Evolutionary conservation across 1,284 basidiomycete genomes (phyloP).

Genomic region (Ganoderma multipileum): DNA sequence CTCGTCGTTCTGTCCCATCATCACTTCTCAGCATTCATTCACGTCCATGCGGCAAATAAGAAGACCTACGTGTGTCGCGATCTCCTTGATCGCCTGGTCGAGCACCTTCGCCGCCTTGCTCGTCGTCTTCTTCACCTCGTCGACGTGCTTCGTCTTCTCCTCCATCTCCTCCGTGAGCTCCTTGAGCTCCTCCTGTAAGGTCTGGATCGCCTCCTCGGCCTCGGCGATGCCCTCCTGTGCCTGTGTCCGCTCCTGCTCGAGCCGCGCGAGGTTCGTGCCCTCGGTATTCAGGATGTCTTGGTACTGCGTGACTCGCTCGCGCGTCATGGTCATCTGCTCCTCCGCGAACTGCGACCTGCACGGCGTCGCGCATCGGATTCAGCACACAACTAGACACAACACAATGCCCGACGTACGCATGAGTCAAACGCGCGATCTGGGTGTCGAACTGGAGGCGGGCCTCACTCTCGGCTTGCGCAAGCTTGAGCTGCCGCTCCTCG

Average conservation of each 20-base stretch:
- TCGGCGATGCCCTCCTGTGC: constrained; percentile 72
- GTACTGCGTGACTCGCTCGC: constrained; percentile 69
- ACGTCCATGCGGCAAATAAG: background rate
- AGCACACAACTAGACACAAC: background rate
- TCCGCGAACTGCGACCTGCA: constrained; percentile 79
- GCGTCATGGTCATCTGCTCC: constrained; percentile 70
- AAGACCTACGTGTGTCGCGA: constrained; percentile 71
- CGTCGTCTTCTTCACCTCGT: constrained; percentile 78
- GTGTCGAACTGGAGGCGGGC: constrained; percentile 86
- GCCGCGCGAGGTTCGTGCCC: constrained; percentile 58
- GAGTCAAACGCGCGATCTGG: constrained; percentile 86
- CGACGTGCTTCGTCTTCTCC: constrained; percentile 74
- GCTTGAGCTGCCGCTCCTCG: constrained; percentile 90
- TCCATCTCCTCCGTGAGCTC: constrained; percentile 70
- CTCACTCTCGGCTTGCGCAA: constrained; percentile 88
- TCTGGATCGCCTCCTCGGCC: constrained; percentile 64
- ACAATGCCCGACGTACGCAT: constrained; percentile 69
- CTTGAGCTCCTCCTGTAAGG: constrained; percentile 66
- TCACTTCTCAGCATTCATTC: background rate
- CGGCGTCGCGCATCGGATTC: constrained; percentile 1
- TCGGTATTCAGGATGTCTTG: constrained; percentile 64
- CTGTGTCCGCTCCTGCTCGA: constrained; percentile 63
- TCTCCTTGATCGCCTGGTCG: constrained; percentile 91
- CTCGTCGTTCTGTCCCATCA: constrained; percentile 80
- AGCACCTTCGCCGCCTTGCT: constrained; percentile 76